Base-by-base conservation (phyloP, 2,329 filamentous ascomycete species). In the Fusarium camptoceras region DNA sequence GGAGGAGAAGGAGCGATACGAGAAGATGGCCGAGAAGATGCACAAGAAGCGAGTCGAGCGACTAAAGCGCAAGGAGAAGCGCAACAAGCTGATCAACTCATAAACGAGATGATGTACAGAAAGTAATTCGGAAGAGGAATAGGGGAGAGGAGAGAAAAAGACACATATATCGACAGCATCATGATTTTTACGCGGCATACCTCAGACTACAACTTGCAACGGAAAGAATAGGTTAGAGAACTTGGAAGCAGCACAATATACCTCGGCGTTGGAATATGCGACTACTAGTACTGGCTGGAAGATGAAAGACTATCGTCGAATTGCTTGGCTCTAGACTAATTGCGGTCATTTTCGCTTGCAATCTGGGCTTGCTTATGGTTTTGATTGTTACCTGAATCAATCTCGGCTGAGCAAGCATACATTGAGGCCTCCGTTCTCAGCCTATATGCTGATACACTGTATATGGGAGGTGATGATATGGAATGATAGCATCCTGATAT, bases 1-100 rank as follows among this genome's bases (percentile, higher is more conserved):
- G 86, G 94, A 94, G 76, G 96, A 98, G 85, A 94, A 92, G 81
- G 94, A 94, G 77, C 87, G 95, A 73, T 98, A 95, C 78, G 93
- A 94, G 80, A 93, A 94, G 85, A 89, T 99, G 89, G 95, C 94
- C 22, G 93, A 94, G 83, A 98, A 96, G 85, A 98, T 99, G 96
- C 95, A 98, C 84, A 90, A 89, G 82, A 98, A 97, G 87, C 88
- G 94, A 66, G 91, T 98, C 15, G 96, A 99, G 83, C 89, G 96
- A 75, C 82, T 97, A 81, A 97, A 94, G 90, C 89, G 94, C 78
- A 92, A 94, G 81, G 96, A 99, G 86, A 98, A 98, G 90, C 90
- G 96, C 78, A 99, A 95, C 82, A 96, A 95, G 84, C 83, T 94
- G 79, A 78, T 92, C 76, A 90, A 91, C 79, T 91, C 89, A 65